A percentile compares a stretch with the other conserved stretches of the same genome.
Conservation (phyloP, 2,329 filamentous ascomycete species). For the Claviceps maximensis region DNA sequence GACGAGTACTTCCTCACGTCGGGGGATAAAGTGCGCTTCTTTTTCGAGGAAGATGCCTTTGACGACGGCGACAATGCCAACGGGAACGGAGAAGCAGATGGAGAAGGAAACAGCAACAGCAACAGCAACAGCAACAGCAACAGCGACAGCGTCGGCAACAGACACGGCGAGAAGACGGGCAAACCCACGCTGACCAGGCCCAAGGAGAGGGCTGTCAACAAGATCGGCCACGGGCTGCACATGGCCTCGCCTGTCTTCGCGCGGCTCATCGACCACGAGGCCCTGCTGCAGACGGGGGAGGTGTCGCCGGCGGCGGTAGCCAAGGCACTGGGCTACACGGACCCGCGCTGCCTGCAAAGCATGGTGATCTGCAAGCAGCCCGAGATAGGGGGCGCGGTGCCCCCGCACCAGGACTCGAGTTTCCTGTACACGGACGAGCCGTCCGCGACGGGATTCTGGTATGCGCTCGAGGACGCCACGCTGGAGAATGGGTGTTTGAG, state of each 20-base stretch:
- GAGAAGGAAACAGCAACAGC: too few relatives aligned
- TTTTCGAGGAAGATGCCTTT: slow-evolving; percentile 94
- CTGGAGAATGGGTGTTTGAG: slow-evolving; percentile 76
- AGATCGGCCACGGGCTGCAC: slow-evolving; percentile 72
- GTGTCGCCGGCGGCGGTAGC: slow-evolving; percentile 50
- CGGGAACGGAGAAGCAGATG: too few relatives aligned
- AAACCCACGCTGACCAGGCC: slow-evolving; percentile 48
- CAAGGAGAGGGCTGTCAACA: slow-evolving; percentile 78
- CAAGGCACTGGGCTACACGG: slow-evolving; percentile 54
- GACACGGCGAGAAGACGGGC: too few relatives aligned
- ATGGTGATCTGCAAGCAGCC: slow-evolving; percentile 99
- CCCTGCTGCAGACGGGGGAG: slow-evolving; percentile 14
- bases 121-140: too few relatives aligned
- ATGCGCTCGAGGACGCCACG: slow-evolving; percentile 86
- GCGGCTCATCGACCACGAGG: slow-evolving; percentile 38
- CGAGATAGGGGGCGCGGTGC: slow-evolving; percentile 84
- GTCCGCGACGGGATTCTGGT: slow-evolving; percentile 91
- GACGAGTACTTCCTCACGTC: slow-evolving; percentile 88
- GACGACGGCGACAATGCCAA: slow-evolving; percentile 43
- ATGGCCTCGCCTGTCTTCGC: slow-evolving; percentile 54
- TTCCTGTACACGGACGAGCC: slow-evolving; percentile 87
- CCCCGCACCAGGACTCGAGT: slow-evolving; percentile 81
- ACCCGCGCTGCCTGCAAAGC: slow-evolving; percentile 72
- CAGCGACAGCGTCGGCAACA: too few relatives aligned
- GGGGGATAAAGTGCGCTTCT: slow-evolving; percentile 88